A percentile compares a stretch with the other conserved stretches of the same genome.
These are phyloP conservation scores for Agaricus subrufescens DNA, from an alignment of 768 basidiomycete genomes.

Conservation along the genomic window DNA sequence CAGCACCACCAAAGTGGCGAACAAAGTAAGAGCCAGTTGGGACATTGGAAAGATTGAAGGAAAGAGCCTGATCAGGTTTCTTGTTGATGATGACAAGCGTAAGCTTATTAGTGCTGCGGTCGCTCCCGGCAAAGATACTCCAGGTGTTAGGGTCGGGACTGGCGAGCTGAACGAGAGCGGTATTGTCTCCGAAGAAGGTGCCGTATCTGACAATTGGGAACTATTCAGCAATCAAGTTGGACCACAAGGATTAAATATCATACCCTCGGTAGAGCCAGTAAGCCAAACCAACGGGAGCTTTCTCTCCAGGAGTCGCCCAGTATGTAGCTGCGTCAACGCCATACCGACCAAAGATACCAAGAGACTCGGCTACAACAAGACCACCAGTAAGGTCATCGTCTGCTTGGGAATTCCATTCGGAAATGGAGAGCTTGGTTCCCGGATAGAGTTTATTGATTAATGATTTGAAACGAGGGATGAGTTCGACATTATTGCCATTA, in stretches of 20 bases:
- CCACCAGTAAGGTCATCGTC: conserved; percentile 52
- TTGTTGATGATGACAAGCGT: conserved; percentile 50
- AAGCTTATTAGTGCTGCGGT: conserved; percentile 25
- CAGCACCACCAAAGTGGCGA: conserved; percentile 51
- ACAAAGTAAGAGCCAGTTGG: conserved; percentile 47
- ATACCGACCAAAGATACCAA: conserved; percentile 48
- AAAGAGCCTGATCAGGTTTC: conserved; percentile 33
- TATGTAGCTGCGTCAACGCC: conserved; percentile 49
- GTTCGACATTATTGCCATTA: conserved; percentile 36
- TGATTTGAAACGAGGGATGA: conserved; percentile 46
- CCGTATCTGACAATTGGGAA: conserved; percentile 33
- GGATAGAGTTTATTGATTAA: conserved; percentile 47
- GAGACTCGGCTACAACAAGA: conserved; percentile 43
- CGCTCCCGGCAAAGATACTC: conserved; percentile 43
- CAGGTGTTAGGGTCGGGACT: conserved; percentile 34
- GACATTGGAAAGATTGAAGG: conserved; percentile 37
- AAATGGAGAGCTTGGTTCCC: conserved; percentile 51
- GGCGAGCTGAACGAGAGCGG: conserved; percentile 40
- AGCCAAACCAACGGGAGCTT: conserved; percentile 46
- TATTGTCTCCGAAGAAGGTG: conserved; percentile 38
- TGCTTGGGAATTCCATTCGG: conserved; percentile 44
- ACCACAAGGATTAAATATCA: conserved; percentile 1
- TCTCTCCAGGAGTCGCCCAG: conserved; percentile 44
- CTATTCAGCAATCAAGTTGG: neutral
- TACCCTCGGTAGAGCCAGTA: conserved; percentile 56